Base-by-base conservation (phyloP, 164 flowering plant genomes). In the Chimonanthus praecox region DNA sequence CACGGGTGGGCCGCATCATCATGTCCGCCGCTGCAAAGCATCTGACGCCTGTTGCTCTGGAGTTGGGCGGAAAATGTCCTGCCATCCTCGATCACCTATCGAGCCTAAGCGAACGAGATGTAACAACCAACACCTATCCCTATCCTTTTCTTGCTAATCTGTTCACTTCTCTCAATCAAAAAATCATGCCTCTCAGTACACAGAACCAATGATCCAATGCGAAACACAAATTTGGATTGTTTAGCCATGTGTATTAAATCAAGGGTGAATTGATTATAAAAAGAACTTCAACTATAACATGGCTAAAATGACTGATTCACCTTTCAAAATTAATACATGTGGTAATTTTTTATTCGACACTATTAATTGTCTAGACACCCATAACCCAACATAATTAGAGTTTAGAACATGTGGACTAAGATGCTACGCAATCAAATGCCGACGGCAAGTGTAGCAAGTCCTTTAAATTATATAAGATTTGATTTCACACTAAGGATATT, bases 21-120 rank as follows among this genome's bases (percentile, higher is more conserved):
- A 85, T 92, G 96, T 46, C 94, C 47, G 99, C 97, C 65, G 97
- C 97, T 45, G 97, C 89, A 20, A 89, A 87, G 74, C 90, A 95
- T 80, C 78, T 93, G 43, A 95, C 99, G 0, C 99, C 99, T 13
- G 94, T 95, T 48, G 85, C 91, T 21, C 79, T 93, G 10, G 99
- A 95, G 81, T 87, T 93, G 58, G 98, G 99, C 7, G 99, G 98
- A 73, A 95, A 93, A 85, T 86, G 97, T 78, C 97, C 99, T 4
- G 77, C 80, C 51, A 83, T 95, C 62, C 4, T 92, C 3, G 98
- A 95, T 80, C 71, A 73, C 44, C 69, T 79, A 16, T 71, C 86
- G 18, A 74, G 45, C 65, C 77, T 86, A 9, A 77, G 83, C 7
- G 88, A 89, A 3, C 46, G 75, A 3, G 73, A 90, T 93, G 97